Percentiles rank a stretch among this genome's conserved stretches.
phyloP scores from a whole-genome alignment of 139 green algal genomes.

The Pleodorina starrii region DNA sequence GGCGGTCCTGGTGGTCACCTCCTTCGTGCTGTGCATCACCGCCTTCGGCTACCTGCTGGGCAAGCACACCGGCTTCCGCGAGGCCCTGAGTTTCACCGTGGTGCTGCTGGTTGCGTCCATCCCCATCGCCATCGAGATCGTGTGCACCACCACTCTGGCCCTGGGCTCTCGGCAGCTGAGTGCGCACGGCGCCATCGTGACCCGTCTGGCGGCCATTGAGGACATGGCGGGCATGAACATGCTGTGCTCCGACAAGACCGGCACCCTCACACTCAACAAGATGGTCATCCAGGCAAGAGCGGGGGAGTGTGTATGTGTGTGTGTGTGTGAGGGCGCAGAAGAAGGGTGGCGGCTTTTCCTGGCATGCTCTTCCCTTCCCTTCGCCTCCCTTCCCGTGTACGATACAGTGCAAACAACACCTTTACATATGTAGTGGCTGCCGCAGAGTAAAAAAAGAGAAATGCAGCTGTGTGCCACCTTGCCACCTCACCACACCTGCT shows the following conservation, averaged over 20 bases:
- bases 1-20: slow-evolving; percentile 77
- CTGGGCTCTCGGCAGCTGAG: slow-evolving; percentile 82
- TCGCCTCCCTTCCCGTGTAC: no score
- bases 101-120: slow-evolving; percentile 88
- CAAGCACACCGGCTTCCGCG: slow-evolving; percentile 55
- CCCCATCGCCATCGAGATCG: slow-evolving; percentile 84
- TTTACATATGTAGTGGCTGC: no score
- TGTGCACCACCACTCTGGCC: slow-evolving; percentile 89
- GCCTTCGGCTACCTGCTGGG: slow-evolving; percentile 78
- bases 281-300: slow-evolving; percentile 84
- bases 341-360: no score
- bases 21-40: slow-evolving; percentile 78
- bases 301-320: no score
- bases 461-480: no score
- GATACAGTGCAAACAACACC: no score
- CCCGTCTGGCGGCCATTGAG: slow-evolving; percentile 88
- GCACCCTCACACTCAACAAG: slow-evolving; percentile 94
- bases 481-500: no score
- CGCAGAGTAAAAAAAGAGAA: no score
- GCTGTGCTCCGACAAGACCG: slow-evolving; percentile 92
- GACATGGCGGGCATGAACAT: slow-evolving; percentile 95
- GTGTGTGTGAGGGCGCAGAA: no score
- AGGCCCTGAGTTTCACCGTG: slow-evolving; percentile 82
- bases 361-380: no score
- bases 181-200: slow-evolving; percentile 85